phyloP scores from a whole-genome alignment of 306 rosid species.

The Vigna hirtella region DNA sequence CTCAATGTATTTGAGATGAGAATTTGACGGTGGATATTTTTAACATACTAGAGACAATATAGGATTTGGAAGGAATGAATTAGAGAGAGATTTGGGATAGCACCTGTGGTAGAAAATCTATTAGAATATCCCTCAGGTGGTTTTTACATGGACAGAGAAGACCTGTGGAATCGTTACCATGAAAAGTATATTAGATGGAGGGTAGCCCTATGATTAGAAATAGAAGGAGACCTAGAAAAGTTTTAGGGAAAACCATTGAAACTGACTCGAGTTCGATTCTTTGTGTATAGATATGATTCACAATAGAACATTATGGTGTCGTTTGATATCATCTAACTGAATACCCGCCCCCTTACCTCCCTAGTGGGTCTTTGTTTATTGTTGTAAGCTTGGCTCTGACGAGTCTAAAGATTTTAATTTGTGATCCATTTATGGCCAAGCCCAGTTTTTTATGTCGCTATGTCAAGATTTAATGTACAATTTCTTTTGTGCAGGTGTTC shows the following conservation, averaged over 20 bases:
- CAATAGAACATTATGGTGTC: background rate
- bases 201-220: background rate
- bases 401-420: background rate
- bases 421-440: constrained; percentile 11
- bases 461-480: constrained; percentile 21
- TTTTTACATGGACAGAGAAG: background rate
- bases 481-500: constrained; percentile 69
- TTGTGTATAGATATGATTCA: background rate
- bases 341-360: background rate
- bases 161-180: background rate
- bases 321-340: background rate
- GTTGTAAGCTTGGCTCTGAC: background rate
- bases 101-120: background rate
- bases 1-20: constrained; percentile 4
- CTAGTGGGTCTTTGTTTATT: background rate
- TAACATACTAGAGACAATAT: background rate
- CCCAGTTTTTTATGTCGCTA: background rate
- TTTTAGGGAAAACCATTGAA: background rate
- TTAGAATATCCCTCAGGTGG: background rate
- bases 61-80: background rate
- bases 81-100: background rate
- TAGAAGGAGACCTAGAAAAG: background rate
- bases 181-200: background rate
- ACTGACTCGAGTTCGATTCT: background rate
- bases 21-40: background rate